Evolutionary conservation across 176 grass and related monocot genomes (phyloP), one percentile per base, ranked within the genome.

Genomic region (Ensete ventricosum): DNA sequence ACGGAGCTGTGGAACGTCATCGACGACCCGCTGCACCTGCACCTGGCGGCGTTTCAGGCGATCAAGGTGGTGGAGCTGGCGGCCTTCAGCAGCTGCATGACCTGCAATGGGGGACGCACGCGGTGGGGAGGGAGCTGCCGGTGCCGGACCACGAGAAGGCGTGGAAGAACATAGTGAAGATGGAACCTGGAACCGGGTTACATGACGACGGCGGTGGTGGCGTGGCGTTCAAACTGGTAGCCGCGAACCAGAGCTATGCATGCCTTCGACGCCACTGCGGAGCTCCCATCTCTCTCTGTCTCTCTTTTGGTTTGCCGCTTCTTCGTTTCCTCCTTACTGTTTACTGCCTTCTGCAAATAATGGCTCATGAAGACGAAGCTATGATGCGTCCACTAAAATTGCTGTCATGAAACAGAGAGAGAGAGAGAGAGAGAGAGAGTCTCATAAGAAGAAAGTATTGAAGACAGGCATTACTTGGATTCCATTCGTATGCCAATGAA

Each of bases 151-250:
- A 84, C 55, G 76, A 84, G 76, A 84, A 79, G 78, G 79, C 76
- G 14, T 84, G 82, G 76, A 78, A 84, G 72, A 84, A 84, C 72
- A 23, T 79, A 48, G 82, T 84, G 55, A 78, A 84, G 67, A 73
- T 84, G 12, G 82, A 71, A 25, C 82, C 76, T 84, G 12, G 82
- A 71, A 25, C 82, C 76, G 1, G 67, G 82, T 17, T 84, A 55
- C 53, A 79, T 84, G 82, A 84, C 82, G n/a, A 74, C 43, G 22
- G 72, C 79, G 8, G 58, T 74, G n/a, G 76, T 74, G n/a, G 57
- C 54, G 76, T 74, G n/a, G 57, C 66, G 11, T 84, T 84, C 60
- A 84, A 73, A 48, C 53, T 79, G 51, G 69, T 84, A 14, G 66
- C 78, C 64, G 78, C 66, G 1, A 73, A 29, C 54, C 73, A 17